These are phyloP conservation scores for Trichoderma reesei DNA, from an alignment of 495 filamentous ascomycete species.

Conservation along the genomic window DNA sequence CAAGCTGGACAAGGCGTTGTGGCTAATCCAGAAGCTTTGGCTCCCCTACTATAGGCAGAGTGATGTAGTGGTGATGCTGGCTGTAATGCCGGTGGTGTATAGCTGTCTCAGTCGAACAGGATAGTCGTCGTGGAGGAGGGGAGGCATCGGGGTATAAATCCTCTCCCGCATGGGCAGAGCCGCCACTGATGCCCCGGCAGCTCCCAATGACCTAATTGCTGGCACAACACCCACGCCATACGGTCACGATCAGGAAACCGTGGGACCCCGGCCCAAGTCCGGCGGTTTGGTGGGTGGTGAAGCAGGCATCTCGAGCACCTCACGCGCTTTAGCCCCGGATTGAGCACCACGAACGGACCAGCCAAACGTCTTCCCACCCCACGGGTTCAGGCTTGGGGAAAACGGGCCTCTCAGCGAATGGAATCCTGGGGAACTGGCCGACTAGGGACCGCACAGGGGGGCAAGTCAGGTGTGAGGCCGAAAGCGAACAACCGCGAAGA, in stretches of 20 bases:
- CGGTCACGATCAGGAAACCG: background rate
- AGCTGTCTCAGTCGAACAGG: background rate
- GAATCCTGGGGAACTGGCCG: background rate
- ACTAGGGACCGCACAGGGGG: too few relatives aligned
- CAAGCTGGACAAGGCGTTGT: too few relatives aligned
- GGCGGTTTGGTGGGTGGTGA: constrained; percentile 1
- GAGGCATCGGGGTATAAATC: background rate
- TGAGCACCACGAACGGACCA: too few relatives aligned
- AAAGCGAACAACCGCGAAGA: background rate
- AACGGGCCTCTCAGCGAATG: background rate
- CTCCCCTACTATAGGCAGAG: too few relatives aligned
- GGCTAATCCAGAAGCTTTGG: too few relatives aligned
- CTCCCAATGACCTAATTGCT: background rate
- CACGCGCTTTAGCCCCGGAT: background rate
- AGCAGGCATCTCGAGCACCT: constrained; percentile 1
- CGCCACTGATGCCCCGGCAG: background rate
- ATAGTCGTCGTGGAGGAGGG: background rate
- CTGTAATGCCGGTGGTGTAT: too few relatives aligned
- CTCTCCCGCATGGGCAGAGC: background rate
- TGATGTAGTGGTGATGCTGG: too few relatives aligned
- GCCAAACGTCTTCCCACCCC: background rate
- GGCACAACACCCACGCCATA: background rate
- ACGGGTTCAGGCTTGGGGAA: constrained; percentile 2
- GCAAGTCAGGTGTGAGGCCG: background rate
- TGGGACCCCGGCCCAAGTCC: constrained; percentile 3